Evolutionary conservation across 148 eudicot species (phyloP).

Genomic region (Cornus kousa): DNA sequence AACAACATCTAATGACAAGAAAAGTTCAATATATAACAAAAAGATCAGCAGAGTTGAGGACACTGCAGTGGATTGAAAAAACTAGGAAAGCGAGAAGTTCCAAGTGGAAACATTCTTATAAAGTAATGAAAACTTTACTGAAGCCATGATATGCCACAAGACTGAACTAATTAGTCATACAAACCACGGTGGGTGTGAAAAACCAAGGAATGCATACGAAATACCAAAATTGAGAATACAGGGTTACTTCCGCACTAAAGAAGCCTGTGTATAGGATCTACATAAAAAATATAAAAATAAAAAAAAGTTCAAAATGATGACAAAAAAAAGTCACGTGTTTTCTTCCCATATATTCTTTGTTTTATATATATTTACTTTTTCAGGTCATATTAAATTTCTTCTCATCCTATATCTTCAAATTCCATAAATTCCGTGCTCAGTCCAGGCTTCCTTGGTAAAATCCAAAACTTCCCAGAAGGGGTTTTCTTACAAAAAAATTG

Average conservation of each 20-base stretch:
- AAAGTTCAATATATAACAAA: not conserved
- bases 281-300: not conserved
- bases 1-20: not conserved
- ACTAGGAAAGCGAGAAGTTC: not conserved
- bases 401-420: not conserved
- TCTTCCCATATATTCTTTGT: not conserved
- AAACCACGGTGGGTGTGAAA: not conserved
- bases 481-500: not conserved
- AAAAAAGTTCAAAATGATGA: too few species aligned
- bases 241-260: not conserved
- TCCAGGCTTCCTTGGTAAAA: not conserved
- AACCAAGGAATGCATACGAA: not conserved
- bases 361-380: too few species aligned
- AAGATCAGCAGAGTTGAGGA: not conserved
- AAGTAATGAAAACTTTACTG: not conserved
- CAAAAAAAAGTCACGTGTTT: not conserved
- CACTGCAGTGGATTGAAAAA: not conserved
- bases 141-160: not conserved
- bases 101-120: not conserved
- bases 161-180: not conserved
- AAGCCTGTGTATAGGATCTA: not conserved
- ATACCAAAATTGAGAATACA: not conserved
- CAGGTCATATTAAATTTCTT: not conserved
- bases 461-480: not conserved
- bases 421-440: not conserved